Conservation (phyloP, 2,329 filamentous ascomycete genomes). For the Curvularia verruculosa region DNA sequence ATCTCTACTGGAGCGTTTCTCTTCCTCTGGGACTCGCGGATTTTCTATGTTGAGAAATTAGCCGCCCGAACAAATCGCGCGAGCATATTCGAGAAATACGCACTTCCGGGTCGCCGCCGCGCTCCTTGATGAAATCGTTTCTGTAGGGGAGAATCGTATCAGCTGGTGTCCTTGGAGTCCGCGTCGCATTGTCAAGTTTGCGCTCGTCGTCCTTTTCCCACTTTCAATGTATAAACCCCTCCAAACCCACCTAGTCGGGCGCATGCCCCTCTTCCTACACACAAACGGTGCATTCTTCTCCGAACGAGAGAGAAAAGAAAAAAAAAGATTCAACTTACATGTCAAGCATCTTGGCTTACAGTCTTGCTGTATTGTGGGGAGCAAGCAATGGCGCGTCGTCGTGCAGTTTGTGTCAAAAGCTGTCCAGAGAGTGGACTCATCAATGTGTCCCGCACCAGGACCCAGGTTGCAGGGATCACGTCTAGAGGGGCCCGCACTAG, state of each 20-base stretch:
- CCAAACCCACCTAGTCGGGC: slow-evolving; percentile 2
- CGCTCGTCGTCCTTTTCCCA: neutral
- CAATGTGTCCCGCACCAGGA: slow-evolving; percentile 15
- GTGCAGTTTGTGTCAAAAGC: slow-evolving; percentile 4
- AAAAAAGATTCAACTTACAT: slow-evolving; percentile 23
- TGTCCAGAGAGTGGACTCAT: slow-evolving; percentile 14
- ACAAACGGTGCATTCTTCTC: neutral
- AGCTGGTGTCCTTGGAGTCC: slow-evolving; percentile 8
- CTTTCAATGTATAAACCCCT: slow-evolving; percentile 2
- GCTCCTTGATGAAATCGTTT: slow-evolving; percentile 68
- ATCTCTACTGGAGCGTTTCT: slow-evolving; percentile 79
- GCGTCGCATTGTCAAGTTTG: neutral
- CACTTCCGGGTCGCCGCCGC: slow-evolving; percentile 82
- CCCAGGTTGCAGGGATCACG: slow-evolving; percentile 12
- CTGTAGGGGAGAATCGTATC: slow-evolving; percentile 40
- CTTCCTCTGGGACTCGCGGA: slow-evolving; percentile 87
- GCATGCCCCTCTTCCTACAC: neutral
- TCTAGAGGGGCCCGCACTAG: slow-evolving; percentile 12
- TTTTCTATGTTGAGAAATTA: slow-evolving; percentile 56
- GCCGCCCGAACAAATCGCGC: neutral
- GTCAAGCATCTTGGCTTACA: slow-evolving; percentile 39
- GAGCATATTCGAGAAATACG: neutral
- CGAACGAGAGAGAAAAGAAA: neutral
- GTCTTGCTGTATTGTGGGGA: neutral
- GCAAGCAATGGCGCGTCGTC: slow-evolving; percentile 4